Base-by-base conservation (phyloP, 2,329 filamentous ascomycete species). In the Rhynchosporium graminicola region DNA sequence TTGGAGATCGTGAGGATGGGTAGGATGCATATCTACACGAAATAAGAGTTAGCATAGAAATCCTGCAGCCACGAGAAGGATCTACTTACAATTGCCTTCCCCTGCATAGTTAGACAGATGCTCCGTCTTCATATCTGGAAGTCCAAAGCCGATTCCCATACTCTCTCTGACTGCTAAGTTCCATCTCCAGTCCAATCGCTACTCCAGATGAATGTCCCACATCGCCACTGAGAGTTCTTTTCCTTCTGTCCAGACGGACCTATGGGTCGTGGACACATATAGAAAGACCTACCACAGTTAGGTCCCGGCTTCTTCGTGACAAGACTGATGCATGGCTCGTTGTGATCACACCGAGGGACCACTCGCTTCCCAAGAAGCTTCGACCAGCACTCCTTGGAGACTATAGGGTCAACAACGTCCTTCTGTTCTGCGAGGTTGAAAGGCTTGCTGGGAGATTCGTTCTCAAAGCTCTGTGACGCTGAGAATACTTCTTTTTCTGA, bases 301-400 rank as follows among this genome's bases (percentile, higher is more conserved):
- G 91, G 79, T 1, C 95, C 95, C 0, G 91, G 82, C 73, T 98
- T 98, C 78, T 94, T 97, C 0, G 93, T 97, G 20, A 87, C 83
- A 57, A 94, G 79, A 67, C 83, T 91, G 67, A 92, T 90, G 76
- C 95, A 98, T 2, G 91, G 89, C 70, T 98, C 93, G 59, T 86
- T 81, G 72, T 99, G 95, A 54, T 97, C 92, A 73, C 95, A 99
- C 62, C 83, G 84, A 0, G 95, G 95, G 0, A 85, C 81, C 1
- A 85, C 78, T 61, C 89, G 87, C 74, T 89, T 92, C 15, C 87
- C 85, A 65, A 98, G 87, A 13, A 98, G 80, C 73, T 89, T 92
- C 4, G 86, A 87, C 95, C 95, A 98, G 28, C 88, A 89, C 72
- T 95, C 89, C 74, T 91, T 94, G 51, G 84, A 83, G 64, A 84